A percentile compares a stretch with the other conserved stretches of the same genome.
Conservation (phyloP, 129 eudicot species). For the Escallonia rubra region DNA sequence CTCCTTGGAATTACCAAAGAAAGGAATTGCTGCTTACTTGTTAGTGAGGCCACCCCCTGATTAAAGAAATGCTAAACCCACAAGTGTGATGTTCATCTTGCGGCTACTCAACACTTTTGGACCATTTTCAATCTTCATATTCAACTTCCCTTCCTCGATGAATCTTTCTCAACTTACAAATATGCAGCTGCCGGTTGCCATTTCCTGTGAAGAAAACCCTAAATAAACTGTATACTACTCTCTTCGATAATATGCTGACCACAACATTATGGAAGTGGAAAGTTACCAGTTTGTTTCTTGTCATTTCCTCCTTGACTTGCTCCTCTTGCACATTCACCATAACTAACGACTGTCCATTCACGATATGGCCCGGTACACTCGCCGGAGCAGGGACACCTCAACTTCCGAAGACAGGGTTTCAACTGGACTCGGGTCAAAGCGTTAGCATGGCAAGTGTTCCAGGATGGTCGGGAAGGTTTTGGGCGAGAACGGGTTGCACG, state of each 20-base stretch:
- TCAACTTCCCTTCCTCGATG: slow-evolving; percentile 4
- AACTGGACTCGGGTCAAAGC: slow-evolving; percentile 60
- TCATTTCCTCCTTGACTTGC: slow-evolving; percentile 9
- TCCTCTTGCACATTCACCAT: slow-evolving; percentile 55
- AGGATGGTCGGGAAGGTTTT: slow-evolving; percentile 87
- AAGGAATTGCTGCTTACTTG: slow-evolving; percentile 74
- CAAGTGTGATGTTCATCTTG: slow-evolving; percentile 12
- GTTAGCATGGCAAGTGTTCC: slow-evolving; percentile 45
- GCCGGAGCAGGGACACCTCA: slow-evolving; percentile 79
- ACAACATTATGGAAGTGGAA: slow-evolving; percentile 6
- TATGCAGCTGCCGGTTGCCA: neutral
- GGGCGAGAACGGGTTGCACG: slow-evolving; percentile 92
- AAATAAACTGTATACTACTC: neutral
- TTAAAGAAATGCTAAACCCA: slow-evolving; percentile 40
- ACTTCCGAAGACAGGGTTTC: slow-evolving; percentile 71
- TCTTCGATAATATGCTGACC: slow-evolving; percentile 24
- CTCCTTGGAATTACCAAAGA: slow-evolving; percentile 32
- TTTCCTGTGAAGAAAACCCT: neutral
- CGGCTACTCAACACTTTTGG: neutral
- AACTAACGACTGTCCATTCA: slow-evolving; percentile 72
- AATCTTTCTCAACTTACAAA: slow-evolving; percentile 5
- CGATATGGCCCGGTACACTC: slow-evolving; percentile 93
- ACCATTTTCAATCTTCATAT: neutral
- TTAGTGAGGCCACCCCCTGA: slow-evolving; percentile 29
- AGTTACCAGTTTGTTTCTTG: slow-evolving; percentile 6